A percentile compares a stretch with the other conserved stretches of the same genome.
These are phyloP conservation scores for Guyanaporus albipodus DNA, from an alignment of 768 basidiomycete genomes.

Conservation along the genomic window DNA sequence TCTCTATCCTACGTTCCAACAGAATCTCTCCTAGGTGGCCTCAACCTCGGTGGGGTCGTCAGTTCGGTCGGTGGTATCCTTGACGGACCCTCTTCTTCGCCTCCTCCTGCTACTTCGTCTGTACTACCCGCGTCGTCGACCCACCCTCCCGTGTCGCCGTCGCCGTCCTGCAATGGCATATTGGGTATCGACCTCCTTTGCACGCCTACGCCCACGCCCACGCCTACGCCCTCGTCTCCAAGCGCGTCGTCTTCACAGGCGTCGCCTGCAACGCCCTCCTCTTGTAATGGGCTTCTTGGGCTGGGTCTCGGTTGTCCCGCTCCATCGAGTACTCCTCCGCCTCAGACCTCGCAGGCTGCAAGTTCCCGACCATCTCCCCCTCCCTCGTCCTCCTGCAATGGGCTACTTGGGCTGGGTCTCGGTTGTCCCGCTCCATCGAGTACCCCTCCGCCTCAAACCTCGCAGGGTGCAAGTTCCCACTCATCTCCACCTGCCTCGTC, in stretches of 20 bases:
- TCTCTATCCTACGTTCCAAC: not conserved
- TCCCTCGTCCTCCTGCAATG: not conserved
- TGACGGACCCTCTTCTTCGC: not conserved
- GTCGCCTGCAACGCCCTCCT: too few species aligned
- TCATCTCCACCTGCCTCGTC: too few species aligned
- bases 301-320: not conserved
- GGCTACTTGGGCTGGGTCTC: not conserved
- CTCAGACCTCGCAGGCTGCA: too few species aligned
- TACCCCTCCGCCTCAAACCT: too few species aligned
- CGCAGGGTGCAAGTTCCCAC: too few species aligned
- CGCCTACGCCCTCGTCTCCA: not conserved
- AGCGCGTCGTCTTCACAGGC: not conserved
- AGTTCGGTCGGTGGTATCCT: constrained; percentile 3
- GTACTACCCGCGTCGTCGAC: constrained; percentile 10
- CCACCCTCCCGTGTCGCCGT: not conserved
- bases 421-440: not conserved
- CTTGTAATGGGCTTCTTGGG: not conserved
- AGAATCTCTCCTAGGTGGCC: not conserved
- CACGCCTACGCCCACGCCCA: too few species aligned
- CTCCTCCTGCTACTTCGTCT: constrained; percentile 15
- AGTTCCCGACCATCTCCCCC: too few species aligned
- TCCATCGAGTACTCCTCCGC: not conserved
- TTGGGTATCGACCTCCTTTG: not conserved
- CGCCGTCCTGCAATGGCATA: not conserved
- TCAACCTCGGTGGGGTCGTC: too few species aligned